These are phyloP conservation scores for Neofusicoccum cordaticola DNA, from an alignment of 2,329 filamentous ascomycete genomes.

Conservation along the genomic window DNA sequence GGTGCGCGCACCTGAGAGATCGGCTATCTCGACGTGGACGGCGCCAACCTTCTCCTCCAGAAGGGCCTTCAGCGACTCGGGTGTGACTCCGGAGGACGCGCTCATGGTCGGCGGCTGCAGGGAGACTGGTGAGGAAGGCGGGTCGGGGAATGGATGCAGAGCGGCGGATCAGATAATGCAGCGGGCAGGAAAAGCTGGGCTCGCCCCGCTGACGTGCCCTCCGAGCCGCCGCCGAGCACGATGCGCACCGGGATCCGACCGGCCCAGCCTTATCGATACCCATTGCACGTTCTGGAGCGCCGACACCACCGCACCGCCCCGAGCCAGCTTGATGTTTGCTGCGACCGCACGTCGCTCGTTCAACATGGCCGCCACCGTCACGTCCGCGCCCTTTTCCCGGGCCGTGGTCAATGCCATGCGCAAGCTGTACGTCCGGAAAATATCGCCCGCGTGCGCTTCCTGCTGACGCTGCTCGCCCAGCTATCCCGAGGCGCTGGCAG, in stretches of 20 bases:
- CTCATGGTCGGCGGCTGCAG: constrained; percentile 34
- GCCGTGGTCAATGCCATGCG: constrained; percentile 76
- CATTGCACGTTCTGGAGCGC: neutral
- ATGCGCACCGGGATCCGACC: constrained; percentile 5
- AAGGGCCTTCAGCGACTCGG: constrained; percentile 66
- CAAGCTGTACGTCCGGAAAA: constrained; percentile 63
- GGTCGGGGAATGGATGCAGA: constrained; percentile 11
- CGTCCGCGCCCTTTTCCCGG: constrained; percentile 59
- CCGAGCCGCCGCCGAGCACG: neutral
- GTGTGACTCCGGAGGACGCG: constrained; percentile 62
- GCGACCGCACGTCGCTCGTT: constrained; percentile 33
- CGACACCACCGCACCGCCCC: neutral
- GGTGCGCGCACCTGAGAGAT: constrained; percentile 73
- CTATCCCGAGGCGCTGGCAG: constrained; percentile 85
- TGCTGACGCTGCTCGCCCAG: constrained; percentile 44
- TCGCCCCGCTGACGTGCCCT: constrained; percentile 10
- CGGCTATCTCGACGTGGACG: constrained; percentile 79
- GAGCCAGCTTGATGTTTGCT: constrained; percentile 23
- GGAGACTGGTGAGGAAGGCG: neutral
- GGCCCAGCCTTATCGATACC: neutral
- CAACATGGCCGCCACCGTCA: constrained; percentile 40
- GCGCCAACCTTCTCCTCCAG: constrained; percentile 70
- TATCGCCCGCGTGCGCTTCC: neutral
- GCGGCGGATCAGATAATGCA: constrained; percentile 20
- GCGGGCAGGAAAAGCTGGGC: constrained; percentile 14